Base-by-base conservation (phyloP, 495 filamentous ascomycete genomes). In the Tuber brumale region DNA sequence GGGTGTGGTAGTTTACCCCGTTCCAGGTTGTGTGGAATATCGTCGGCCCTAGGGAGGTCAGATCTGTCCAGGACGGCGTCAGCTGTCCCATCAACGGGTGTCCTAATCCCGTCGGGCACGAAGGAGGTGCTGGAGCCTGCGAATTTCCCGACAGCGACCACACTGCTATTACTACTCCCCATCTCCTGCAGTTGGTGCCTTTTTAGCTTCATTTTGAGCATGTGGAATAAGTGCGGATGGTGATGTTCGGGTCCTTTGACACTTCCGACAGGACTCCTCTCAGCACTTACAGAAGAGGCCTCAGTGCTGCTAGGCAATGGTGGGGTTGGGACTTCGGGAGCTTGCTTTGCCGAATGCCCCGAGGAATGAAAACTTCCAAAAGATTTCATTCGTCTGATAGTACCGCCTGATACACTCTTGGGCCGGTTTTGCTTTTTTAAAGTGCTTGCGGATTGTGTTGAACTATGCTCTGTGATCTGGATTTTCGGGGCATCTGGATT, bases 401-500 rank as follows among this genome's bases (percentile, higher is more conserved):
- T 82, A 35, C 77, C 76, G 12, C 81, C 78, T 46, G 81, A 82
- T 37, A 82, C 77, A 57, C 80, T 82, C 39, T 77, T 80, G n/a
- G 81, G 73, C 18, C 81, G 80, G 45, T 76, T 80, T 31, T 73
- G 31, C 42, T 79, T 81, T 70, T 79, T 78, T 41, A 44, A 18
- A 48, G 74, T 1, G n/a, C 43, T 48, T 72, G 79, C 69, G n/a
- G 70, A 70, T 79, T 73, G 69, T 70, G 76, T 73, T 35, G 81
- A 70, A 35, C 76, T 76, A 12, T 80, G 73, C 31, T 82, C 83
- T 35, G 81, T 84, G 31, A 84, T 73, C 70, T 82, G 80, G 14
- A 84, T 84, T 44, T 80, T 82, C n/a, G 83, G 83, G 48, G 83
- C 77, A 27, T 70, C 75, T 41, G 80, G 79, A 66, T 76, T 74